A percentile compares a stretch with the other conserved stretches of the same genome.
These are phyloP conservation scores for Plasmodium ovale DNA, from an alignment of 169 alveolate genomes.

Conservation along the genomic window DNA sequence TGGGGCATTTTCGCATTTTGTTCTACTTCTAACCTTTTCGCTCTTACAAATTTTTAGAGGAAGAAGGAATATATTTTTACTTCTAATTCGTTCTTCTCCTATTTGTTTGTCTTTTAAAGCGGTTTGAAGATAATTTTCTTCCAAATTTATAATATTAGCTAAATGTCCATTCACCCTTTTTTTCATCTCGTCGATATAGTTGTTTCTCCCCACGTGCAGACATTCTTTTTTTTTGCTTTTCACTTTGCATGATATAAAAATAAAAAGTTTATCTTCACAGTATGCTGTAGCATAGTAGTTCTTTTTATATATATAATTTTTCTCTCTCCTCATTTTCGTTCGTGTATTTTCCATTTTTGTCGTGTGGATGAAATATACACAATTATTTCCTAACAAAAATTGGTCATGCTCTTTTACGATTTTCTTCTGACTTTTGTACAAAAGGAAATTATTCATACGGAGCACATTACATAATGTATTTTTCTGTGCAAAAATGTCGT, in stretches of 20 bases:
- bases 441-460: slow-evolving; percentile 1
- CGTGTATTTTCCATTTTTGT: background rate
- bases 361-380: slow-evolving; percentile 26
- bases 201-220: background rate
- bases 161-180: background rate
- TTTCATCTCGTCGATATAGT: slow-evolving; percentile 11
- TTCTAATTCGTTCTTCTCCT: slow-evolving; percentile 14
- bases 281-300: slow-evolving; percentile 13
- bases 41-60: background rate
- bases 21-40: background rate
- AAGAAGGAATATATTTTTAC: slow-evolving; percentile 8
- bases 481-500: slow-evolving; percentile 23
- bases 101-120: background rate
- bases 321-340: background rate
- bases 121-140: background rate
- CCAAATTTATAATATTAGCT: slow-evolving; percentile 2
- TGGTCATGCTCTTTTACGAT: slow-evolving; percentile 31
- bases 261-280: slow-evolving; percentile 35
- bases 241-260: slow-evolving; percentile 26
- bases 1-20: no score
- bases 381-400: slow-evolving; percentile 46
- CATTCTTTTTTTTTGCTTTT: background rate
- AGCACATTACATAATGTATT: background rate
- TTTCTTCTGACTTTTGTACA: slow-evolving; percentile 50
- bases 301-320: slow-evolving; percentile 7